phyloP scores from a whole-genome alignment of 2,329 filamentous ascomycete genomes.

The Coccinonectria pachysandricola region DNA sequence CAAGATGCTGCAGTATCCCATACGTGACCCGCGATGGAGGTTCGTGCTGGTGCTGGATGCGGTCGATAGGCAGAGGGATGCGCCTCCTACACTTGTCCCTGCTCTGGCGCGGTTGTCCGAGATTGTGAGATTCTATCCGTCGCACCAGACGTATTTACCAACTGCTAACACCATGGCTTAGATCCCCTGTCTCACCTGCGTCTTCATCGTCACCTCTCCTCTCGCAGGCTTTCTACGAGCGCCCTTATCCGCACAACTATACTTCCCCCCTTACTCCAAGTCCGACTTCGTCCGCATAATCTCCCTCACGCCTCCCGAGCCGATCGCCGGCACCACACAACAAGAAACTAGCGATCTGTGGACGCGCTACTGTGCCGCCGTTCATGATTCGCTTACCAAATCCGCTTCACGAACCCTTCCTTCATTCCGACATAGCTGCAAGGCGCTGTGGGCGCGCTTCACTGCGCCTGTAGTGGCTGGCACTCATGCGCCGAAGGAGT shows the following conservation, averaged over 20 bases:
- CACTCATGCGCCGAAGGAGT: slow-evolving; percentile 68
- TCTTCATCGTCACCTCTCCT: slow-evolving; percentile 68
- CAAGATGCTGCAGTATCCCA: slow-evolving; percentile 44
- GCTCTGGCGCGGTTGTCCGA: slow-evolving; percentile 76
- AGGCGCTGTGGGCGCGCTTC: slow-evolving; percentile 77
- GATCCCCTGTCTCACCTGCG: slow-evolving; percentile 67
- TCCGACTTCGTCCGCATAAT: slow-evolving; percentile 71
- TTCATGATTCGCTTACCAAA: slow-evolving; percentile 79
- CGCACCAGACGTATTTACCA: too few species aligned
- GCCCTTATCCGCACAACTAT: slow-evolving; percentile 62
- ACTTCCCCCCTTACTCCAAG: slow-evolving; percentile 78
- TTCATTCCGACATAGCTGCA: slow-evolving; percentile 58
- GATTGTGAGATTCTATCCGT: slow-evolving; percentile 52
- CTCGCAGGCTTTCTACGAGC: slow-evolving; percentile 59
- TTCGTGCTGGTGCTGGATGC: slow-evolving; percentile 83
- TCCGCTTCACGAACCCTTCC: slow-evolving; percentile 72
- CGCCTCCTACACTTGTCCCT: slow-evolving; percentile 65
- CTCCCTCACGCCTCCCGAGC: slow-evolving; percentile 35
- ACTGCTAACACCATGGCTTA: slow-evolving; percentile 24
- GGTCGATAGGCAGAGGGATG: slow-evolving; percentile 75
- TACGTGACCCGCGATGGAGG: slow-evolving; percentile 33
- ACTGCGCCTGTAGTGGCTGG: slow-evolving; percentile 65
- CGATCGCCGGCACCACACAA: slow-evolving; percentile 39
- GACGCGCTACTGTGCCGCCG: slow-evolving; percentile 69
- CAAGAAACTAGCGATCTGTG: slow-evolving; percentile 59